These are phyloP conservation scores for Ogataea nitratoaversa DNA, from an alignment of 805 yeast genomes.

Conservation along the genomic window DNA sequence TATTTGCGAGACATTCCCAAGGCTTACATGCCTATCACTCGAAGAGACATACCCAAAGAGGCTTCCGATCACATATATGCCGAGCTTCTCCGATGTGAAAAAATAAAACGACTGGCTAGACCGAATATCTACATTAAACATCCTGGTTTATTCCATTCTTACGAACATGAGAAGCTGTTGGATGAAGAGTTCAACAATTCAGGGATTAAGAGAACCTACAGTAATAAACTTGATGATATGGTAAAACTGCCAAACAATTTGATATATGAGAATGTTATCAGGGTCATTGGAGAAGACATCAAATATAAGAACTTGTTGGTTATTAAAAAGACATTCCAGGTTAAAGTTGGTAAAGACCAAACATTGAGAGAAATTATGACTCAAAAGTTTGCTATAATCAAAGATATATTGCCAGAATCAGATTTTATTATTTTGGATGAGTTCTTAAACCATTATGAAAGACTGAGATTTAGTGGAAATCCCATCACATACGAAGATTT, in stretches of 20 bases:
- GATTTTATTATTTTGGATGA: slow-evolving; percentile 17
- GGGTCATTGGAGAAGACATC: slow-evolving; percentile 57
- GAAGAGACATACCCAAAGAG: slow-evolving; percentile 52
- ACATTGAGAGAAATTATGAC: slow-evolving; percentile 31
- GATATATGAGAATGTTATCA: slow-evolving; percentile 50
- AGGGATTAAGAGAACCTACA: neutral
- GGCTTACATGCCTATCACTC: slow-evolving; percentile 63
- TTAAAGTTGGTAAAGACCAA: slow-evolving; percentile 17
- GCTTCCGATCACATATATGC: slow-evolving; percentile 37
- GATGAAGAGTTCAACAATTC: slow-evolving; percentile 1
- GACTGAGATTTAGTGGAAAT: slow-evolving; percentile 60
- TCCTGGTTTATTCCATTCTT: slow-evolving; percentile 40
- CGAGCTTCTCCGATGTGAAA: slow-evolving; percentile 40
- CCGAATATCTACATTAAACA: slow-evolving; percentile 44
- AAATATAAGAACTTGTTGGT: slow-evolving; percentile 35
- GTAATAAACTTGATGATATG: neutral
- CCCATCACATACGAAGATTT: slow-evolving; percentile 58
- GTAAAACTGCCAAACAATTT: slow-evolving; percentile 24
- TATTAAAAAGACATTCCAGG: slow-evolving; percentile 14
- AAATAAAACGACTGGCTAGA: slow-evolving; percentile 35
- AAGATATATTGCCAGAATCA: slow-evolving; percentile 4
- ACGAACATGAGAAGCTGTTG: slow-evolving; percentile 4
- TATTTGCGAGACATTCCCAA: slow-evolving; percentile 75
- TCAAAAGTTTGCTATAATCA: slow-evolving; percentile 13
- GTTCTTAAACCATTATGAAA: slow-evolving; percentile 58